Percentiles rank a stretch among this genome's conserved stretches.
Conservation (phyloP, 2,329 filamentous ascomycete genomes). For the Orbilia oligospora region DNA sequence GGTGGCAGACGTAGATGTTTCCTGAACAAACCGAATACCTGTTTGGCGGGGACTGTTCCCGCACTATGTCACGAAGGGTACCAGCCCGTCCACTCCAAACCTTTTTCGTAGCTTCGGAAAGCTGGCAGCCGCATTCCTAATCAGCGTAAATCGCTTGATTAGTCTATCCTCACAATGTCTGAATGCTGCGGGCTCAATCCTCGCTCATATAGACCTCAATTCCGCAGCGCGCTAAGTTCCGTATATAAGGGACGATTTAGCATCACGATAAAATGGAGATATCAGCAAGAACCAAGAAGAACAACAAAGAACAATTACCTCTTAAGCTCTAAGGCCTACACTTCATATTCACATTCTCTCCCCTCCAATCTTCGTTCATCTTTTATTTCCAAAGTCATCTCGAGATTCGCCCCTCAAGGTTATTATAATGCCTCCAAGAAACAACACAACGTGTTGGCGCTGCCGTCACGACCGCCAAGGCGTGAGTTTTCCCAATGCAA, state of each 20-base stretch:
- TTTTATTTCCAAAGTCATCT: not conserved
- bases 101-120: slow-evolving; percentile 30
- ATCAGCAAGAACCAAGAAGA: slow-evolving; percentile 29
- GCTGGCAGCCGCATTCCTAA: slow-evolving; percentile 29
- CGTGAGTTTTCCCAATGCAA: slow-evolving; percentile 22
- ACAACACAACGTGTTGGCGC: slow-evolving; percentile 55
- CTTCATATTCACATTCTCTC: not conserved
- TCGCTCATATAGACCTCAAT: slow-evolving; percentile 16
- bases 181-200: slow-evolving; percentile 5
- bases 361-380: not conserved
- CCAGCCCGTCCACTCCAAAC: not conserved
- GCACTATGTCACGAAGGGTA: slow-evolving; percentile 15
- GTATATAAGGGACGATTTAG: slow-evolving; percentile 41
- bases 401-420: not conserved
- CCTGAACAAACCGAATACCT: slow-evolving; percentile 15
- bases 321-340: slow-evolving; percentile 2
- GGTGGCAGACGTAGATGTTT: slow-evolving; percentile 38
- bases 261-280: slow-evolving; percentile 37
- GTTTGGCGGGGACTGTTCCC: slow-evolving; percentile 22
- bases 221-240: slow-evolving; percentile 31
- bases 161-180: slow-evolving; percentile 8
- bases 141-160: slow-evolving; percentile 19
- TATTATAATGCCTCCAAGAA: slow-evolving; percentile 49
- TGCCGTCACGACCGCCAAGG: slow-evolving; percentile 55
- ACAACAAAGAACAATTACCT: not conserved